phyloP scores from a whole-genome alignment of 768 basidiomycete species.

The Lentinula sp. region DNA sequence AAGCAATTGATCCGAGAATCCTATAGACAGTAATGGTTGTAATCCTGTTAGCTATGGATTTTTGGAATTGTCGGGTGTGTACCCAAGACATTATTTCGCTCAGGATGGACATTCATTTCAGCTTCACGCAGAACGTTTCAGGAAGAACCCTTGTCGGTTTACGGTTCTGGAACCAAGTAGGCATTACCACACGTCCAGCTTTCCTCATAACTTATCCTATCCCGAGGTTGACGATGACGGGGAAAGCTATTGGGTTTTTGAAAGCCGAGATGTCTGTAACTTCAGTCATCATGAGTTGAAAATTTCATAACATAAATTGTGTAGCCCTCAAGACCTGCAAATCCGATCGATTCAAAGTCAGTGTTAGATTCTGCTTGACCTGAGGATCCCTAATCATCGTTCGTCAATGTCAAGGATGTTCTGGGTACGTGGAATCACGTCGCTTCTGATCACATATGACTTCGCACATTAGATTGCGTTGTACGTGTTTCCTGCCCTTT shows the following conservation, averaged over 20 bases:
- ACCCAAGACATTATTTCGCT: constrained; percentile 12
- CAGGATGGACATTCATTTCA: constrained; percentile 3
- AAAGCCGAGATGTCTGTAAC: constrained; percentile 82
- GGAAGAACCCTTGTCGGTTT: constrained; percentile 92
- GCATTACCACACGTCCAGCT: constrained; percentile 7
- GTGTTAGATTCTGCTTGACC: constrained; percentile 16
- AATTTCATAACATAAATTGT: background rate
- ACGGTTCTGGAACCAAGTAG: constrained; percentile 94
- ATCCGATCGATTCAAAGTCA: constrained; percentile 83
- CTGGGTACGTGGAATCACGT: constrained; percentile 53
- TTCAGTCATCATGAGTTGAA: background rate
- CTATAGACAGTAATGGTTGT: constrained; percentile 86
- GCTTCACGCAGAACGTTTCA: constrained; percentile 69
- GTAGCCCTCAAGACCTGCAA: constrained; percentile 84
- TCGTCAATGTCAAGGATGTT: constrained; percentile 64
- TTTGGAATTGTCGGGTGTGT: constrained; percentile 86
- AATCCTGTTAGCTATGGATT: constrained; percentile 92
- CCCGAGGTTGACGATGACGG: constrained; percentile 90
- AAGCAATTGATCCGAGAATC: background rate
- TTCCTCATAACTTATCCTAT: background rate
- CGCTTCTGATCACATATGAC: background rate
- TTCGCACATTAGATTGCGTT: constrained; percentile 60
- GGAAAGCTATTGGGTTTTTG: constrained; percentile 96
- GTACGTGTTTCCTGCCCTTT: constrained; percentile 84
- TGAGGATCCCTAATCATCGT: background rate